phyloP scores from a whole-genome alignment of 1,284 basidiomycete species.

The Trichosporon faecale region DNA sequence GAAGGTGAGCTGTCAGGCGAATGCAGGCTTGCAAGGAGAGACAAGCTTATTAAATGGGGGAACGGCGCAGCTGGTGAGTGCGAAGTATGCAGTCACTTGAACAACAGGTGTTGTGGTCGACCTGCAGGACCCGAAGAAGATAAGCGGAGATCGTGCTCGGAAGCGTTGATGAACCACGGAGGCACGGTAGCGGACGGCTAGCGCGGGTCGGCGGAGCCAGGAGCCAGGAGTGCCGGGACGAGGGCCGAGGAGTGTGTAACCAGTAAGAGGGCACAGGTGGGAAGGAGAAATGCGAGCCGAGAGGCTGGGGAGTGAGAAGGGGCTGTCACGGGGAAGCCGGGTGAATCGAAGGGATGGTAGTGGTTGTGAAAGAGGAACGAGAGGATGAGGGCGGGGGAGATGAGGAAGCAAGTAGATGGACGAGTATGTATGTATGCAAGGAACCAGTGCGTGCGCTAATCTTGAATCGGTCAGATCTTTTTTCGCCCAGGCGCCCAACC shows the following conservation, averaged over 20 bases:
- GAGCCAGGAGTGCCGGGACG: neutral
- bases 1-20: neutral
- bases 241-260: neutral
- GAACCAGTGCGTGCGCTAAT: conserved; percentile 1
- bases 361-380: neutral
- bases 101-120: neutral
- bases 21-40: neutral
- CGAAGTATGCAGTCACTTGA: neutral
- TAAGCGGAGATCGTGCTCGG: neutral
- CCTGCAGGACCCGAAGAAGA: neutral
- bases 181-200: neutral
- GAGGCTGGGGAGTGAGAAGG: neutral
- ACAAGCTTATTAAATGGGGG: neutral
- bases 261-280: neutral
- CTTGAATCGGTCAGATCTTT: conserved; percentile 2
- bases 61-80: neutral
- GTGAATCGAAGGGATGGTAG: neutral
- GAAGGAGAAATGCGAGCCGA: neutral
- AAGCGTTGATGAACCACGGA: neutral
- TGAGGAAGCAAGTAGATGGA: neutral
- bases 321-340: neutral
- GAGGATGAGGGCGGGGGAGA: neutral
- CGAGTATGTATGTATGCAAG: neutral
- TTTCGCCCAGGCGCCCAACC: neutral
- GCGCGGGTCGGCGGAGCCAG: neutral